Evolutionary conservation across 2,329 filamentous ascomycete genomes (phyloP), one percentile per base, ranked within the genome.

Genomic region (Magnaporthiopsis incrustans): DNA sequence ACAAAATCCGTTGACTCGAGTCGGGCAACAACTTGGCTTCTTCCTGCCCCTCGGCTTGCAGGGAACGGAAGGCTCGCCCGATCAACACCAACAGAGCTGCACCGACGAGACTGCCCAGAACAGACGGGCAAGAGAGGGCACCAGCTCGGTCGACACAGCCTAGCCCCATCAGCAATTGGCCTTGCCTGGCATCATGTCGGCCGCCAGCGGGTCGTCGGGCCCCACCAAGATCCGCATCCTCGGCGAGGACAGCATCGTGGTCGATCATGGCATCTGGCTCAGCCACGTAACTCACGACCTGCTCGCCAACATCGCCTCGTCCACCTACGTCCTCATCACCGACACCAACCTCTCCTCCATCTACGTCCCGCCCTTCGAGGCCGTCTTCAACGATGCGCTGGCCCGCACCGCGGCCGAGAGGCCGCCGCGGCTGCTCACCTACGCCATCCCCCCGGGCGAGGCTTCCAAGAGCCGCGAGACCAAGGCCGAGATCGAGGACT

Each of bases 401-500:
- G 70, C 69, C 53, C 8, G 44, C 22, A 22, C 44, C 22, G 11
- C 44, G 4, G 18, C 44, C 3, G 44, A 18, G 18, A 10, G 18
- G 3, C 65, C 66, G 71, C 83, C 87, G 11, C 88, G 93, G 57
- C 85, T 99, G 33, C 85, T 99, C 67, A 90, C 90, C 60, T 95
- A 97, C 76, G 83, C 87, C 69, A 92, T 97, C 66, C 88, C 92
- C 2, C 95, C 95, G 0, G 95, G 95, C 66, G 95, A 99, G 79
- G 91, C 87, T 66, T 97, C 93, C 63, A 99, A 99, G 77, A 91
- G 91, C 69, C 86, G 95, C 68, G 89, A 92, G 74, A 97, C 93
- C 63, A 98, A 98, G 77, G 93, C 90, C 59, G 90, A 94, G 70
- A 93, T 99, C 63, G 95, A 99, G 76, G 95, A 99, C 77, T 99